phyloP scores from a whole-genome alignment of 1,284 basidiomycete genomes.

The Neonothopanus nambi region DNA sequence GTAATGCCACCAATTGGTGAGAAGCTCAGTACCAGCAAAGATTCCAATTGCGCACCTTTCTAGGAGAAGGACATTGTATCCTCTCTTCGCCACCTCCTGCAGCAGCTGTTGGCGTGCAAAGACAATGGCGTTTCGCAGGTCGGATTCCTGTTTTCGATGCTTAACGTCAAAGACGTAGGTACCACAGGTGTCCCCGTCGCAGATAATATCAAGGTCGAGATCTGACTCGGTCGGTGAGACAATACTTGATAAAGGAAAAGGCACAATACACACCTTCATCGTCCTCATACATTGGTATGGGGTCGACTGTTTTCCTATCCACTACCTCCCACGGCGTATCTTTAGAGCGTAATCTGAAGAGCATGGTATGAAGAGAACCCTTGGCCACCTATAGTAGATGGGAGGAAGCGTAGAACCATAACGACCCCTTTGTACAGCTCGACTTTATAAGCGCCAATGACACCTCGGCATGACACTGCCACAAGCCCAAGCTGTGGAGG shows the following conservation, averaged over 20 bases:
- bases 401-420: too few species aligned
- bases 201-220: constrained; percentile 55
- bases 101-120: constrained; percentile 67
- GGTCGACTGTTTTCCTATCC: constrained; percentile 59
- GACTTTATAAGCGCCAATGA: too few species aligned
- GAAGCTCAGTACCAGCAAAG: constrained; percentile 9
- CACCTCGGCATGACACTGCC: too few species aligned
- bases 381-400: too few species aligned
- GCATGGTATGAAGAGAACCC: constrained; percentile 21
- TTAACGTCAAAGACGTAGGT: constrained; percentile 66
- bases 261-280: constrained; percentile 48
- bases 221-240: constrained; percentile 39
- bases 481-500: too few species aligned
- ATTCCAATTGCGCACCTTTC: constrained; percentile 56
- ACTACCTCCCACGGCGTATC: constrained; percentile 77
- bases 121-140: constrained; percentile 52
- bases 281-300: constrained; percentile 63
- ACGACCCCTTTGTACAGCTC: too few species aligned
- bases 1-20: constrained; percentile 15
- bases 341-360: constrained; percentile 49
- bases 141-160: constrained; percentile 37
- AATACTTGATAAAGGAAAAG: not conserved
- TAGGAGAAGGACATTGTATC: constrained; percentile 61
- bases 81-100: constrained; percentile 51
- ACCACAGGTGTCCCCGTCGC: constrained; percentile 50